A percentile compares a stretch with the other conserved stretches of the same genome.
Conservation (phyloP, 2,329 filamentous ascomycete species). For the Penicillium crustosum region DNA sequence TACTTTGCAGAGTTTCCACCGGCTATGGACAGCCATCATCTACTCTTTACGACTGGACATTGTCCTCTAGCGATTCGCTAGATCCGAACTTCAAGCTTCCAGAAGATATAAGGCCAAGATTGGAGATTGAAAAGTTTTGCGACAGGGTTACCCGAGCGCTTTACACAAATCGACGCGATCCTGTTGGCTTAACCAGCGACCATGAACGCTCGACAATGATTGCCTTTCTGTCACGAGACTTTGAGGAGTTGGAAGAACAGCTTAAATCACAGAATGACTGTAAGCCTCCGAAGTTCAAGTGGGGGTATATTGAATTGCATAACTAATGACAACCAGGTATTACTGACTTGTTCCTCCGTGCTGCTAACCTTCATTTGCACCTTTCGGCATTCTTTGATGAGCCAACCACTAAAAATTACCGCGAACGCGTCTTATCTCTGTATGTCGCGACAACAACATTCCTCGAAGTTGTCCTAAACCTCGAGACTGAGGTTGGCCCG, state of each 20-base stretch:
- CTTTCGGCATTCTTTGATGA: slow-evolving; percentile 53
- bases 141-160: slow-evolving; percentile 58
- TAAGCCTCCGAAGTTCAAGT: slow-evolving; percentile 23
- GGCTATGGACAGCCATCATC: slow-evolving; percentile 67
- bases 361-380: slow-evolving; percentile 49
- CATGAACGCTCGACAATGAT: slow-evolving; percentile 47
- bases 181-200: slow-evolving; percentile 51
- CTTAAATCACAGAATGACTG: slow-evolving; percentile 43
- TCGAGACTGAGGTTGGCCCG: slow-evolving; percentile 47
- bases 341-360: slow-evolving; percentile 49
- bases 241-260: slow-evolving; percentile 55
- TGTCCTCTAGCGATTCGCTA: slow-evolving; percentile 45
- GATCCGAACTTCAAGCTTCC: slow-evolving; percentile 52
- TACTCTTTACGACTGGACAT: slow-evolving; percentile 61
- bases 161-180: slow-evolving; percentile 57
- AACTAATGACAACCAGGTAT: slow-evolving; percentile 34
- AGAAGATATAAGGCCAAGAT: slow-evolving; percentile 51
- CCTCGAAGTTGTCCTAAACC: slow-evolving; percentile 48
- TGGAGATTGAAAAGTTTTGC: slow-evolving; percentile 60
- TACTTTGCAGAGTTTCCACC: slow-evolving; percentile 57
- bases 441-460: slow-evolving; percentile 49
- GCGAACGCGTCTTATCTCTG: slow-evolving; percentile 46
- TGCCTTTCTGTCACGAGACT: slow-evolving; percentile 47
- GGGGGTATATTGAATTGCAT: neutral
- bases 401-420: slow-evolving; percentile 47